These are phyloP conservation scores for Amphichorda felina DNA, from an alignment of 2,329 filamentous ascomycete genomes.

Conservation along the genomic window DNA sequence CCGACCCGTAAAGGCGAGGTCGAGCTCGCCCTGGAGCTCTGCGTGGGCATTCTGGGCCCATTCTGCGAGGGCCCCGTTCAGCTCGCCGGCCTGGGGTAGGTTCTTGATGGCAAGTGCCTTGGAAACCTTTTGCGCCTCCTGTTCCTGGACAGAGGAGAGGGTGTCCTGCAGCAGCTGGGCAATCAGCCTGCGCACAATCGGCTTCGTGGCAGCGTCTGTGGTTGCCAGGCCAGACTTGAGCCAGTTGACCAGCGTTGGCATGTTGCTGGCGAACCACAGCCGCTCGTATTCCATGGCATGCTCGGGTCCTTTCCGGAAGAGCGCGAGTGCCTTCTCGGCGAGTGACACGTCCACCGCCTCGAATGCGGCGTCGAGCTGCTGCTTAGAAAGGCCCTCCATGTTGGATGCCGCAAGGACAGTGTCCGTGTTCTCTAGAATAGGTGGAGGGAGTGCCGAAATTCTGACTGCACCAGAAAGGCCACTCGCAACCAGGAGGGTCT, in stretches of 20 bases:
- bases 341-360: conserved; percentile 50
- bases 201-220: conserved; percentile 38
- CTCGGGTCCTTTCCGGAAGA: conserved; percentile 56
- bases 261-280: conserved; percentile 61
- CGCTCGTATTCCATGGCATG: conserved; percentile 63
- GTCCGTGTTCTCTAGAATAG: conserved; percentile 23
- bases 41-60: conserved; percentile 77
- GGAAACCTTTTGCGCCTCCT: conserved; percentile 28
- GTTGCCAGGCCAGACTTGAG: conserved; percentile 36
- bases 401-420: conserved; percentile 47
- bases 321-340: conserved; percentile 50
- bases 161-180: conserved; percentile 51
- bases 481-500: conserved; percentile 60
- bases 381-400: conserved; percentile 30
- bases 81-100: conserved; percentile 26
- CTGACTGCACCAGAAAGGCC: conserved; percentile 58
- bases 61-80: conserved; percentile 48
- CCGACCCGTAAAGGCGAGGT: conserved; percentile 62
- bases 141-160: conserved; percentile 34
- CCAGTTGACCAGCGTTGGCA: conserved; percentile 56
- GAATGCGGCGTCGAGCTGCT: conserved; percentile 28
- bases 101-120: conserved; percentile 14
- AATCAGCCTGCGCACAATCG: conserved; percentile 54
- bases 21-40: conserved; percentile 71
- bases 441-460: conserved; percentile 30